These are phyloP conservation scores for Suhomyces bolitotheri DNA, from an alignment of 1,139 yeast genomes.

Conservation along the genomic window DNA sequence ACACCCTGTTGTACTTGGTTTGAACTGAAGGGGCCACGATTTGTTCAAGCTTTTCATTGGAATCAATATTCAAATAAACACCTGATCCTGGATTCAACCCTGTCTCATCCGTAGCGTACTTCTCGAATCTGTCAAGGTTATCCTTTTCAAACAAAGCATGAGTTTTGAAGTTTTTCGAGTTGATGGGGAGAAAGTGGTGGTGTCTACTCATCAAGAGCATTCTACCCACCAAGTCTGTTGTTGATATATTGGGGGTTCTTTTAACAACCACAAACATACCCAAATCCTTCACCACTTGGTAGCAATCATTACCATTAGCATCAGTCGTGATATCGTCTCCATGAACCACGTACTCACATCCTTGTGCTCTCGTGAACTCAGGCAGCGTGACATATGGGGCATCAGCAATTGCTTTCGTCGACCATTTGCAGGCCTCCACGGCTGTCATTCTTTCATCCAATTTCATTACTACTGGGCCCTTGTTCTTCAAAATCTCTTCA, in stretches of 20 bases:
- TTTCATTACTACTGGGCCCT: conserved; percentile 93
- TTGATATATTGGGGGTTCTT: conserved; percentile 89
- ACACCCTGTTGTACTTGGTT: conserved; percentile 33
- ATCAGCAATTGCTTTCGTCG: conserved; percentile 63
- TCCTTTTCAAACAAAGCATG: conserved; percentile 39
- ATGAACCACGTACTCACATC: conserved; percentile 88
- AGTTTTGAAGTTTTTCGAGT: conserved; percentile 17
- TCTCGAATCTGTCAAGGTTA: conserved; percentile 37
- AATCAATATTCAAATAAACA: conserved; percentile 48
- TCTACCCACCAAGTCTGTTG: conserved; percentile 93
- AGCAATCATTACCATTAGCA: conserved; percentile 92
- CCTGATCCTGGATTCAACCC: conserved; percentile 64
- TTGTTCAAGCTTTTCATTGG: conserved; percentile 24
- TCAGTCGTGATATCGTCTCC: conserved; percentile 98
- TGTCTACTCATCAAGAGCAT: conserved; percentile 64
- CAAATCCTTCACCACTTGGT: conserved; percentile 75
- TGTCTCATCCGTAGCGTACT: conserved; percentile 66
- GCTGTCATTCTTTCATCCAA: conserved; percentile 77
- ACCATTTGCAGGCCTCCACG: conserved; percentile 91
- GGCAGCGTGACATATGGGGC: conserved; percentile 98
- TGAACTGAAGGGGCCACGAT: conserved; percentile 38
- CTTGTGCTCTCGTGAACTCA: conserved; percentile 66
- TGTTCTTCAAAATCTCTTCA: conserved; percentile 75
- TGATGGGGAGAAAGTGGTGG: conserved; percentile 54
- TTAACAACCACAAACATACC: conserved; percentile 89